A percentile compares a stretch with the other conserved stretches of the same genome.
Conservation (phyloP, 1,139 yeast genomes). For the Candida dubliniensis region DNA sequence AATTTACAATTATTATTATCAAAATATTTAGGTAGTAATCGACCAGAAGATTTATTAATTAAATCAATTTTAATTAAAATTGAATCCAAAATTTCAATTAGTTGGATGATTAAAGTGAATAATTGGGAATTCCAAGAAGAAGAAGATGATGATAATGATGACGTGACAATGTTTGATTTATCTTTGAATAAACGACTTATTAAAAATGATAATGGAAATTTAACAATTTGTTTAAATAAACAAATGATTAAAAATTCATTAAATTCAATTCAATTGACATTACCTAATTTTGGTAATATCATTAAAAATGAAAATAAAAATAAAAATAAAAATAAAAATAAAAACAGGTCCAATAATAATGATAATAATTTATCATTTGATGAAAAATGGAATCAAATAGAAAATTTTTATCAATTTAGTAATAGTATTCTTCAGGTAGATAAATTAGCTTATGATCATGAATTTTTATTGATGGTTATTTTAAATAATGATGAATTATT, state of each 20-base stretch:
- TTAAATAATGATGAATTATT: conserved; percentile 65
- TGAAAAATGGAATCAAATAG: conserved; percentile 20
- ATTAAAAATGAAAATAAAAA: conserved; percentile 9
- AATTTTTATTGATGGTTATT: conserved; percentile 56
- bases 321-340: too few relatives aligned
- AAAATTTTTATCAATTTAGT: conserved; percentile 22
- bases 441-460: conserved; percentile 51
- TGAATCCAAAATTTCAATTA: conserved; percentile 49
- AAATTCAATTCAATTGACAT: conserved; percentile 8
- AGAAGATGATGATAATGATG: conserved; percentile 39
- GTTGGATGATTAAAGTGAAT: conserved; percentile 61
- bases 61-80: conserved; percentile 53
- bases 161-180: too few relatives aligned
- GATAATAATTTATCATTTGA: background rate
- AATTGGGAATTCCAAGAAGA: conserved; percentile 66
- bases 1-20: conserved; percentile 11
- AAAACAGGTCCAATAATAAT: background rate
- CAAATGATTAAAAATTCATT: conserved; percentile 51
- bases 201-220: conserved; percentile 31
- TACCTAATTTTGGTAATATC: conserved; percentile 5
- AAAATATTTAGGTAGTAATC: conserved; percentile 55
- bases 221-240: conserved; percentile 58
- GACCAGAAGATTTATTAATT: conserved; percentile 62
- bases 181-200: conserved; percentile 48
- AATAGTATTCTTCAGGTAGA: conserved; percentile 14